Conservation (phyloP, 192 early-diverging fungal species). For the Backusella parvicylindrica region DNA sequence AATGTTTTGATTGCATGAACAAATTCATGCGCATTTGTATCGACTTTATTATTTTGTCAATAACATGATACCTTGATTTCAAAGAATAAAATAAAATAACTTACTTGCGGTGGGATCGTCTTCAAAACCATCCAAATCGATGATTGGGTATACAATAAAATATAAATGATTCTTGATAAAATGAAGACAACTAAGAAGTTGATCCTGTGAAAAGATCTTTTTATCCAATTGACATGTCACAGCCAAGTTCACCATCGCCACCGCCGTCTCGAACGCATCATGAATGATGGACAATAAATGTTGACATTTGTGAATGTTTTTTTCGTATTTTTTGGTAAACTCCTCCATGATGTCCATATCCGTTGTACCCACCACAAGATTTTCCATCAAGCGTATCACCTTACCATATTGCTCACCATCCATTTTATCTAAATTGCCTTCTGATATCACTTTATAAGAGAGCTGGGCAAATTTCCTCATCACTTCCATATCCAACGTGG, state of each 20-base stretch:
- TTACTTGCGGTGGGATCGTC: background rate
- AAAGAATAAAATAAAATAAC: background rate
- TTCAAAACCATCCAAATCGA: conserved; percentile 5
- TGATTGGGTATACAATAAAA: conserved; percentile 24
- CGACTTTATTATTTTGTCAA: background rate
- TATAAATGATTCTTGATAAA: conserved; percentile 22
- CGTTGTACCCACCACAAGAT: background rate
- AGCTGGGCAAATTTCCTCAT: background rate
- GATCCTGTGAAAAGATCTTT: conserved; percentile 14
- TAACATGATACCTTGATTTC: too few species aligned
- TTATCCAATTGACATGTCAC: conserved; percentile 16
- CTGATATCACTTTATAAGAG: background rate
- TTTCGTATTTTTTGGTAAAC: background rate
- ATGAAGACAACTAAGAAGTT: conserved; percentile 17
- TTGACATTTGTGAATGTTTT: background rate
- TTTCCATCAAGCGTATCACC: conserved; percentile 8
- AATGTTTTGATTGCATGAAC: background rate
- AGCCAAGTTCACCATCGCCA: conserved; percentile 7
- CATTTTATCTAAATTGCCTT: background rate
- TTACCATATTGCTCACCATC: background rate
- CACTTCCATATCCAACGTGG: conserved; percentile 1
- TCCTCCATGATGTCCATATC: conserved; percentile 10
- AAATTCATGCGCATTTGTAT: background rate
- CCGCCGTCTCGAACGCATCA: conserved; percentile 7
- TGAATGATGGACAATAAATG: background rate